phyloP scores from a whole-genome alignment of 371 early-diverging fungal genomes.

The Mucor mucedo region DNA sequence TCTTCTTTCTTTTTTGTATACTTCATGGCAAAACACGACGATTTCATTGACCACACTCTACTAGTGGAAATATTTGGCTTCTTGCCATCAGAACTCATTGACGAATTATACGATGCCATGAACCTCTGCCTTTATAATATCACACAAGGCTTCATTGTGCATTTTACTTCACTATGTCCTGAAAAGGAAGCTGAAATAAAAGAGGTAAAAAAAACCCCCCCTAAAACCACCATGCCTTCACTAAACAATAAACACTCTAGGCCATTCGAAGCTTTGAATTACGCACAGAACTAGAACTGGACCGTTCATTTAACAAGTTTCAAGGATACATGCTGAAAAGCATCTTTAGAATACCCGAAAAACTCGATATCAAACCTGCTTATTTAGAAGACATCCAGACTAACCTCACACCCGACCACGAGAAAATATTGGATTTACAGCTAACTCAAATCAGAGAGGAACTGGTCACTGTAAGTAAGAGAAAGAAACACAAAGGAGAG shows the following conservation, averaged over 20 bases:
- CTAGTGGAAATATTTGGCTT: constrained; percentile 16
- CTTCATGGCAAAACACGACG: too few relatives aligned
- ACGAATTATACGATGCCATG: constrained; percentile 10
- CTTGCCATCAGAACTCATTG: neutral
- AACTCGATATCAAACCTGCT: neutral
- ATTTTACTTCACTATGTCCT: constrained; percentile 2
- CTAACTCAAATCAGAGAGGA: neutral
- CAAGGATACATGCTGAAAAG: neutral
- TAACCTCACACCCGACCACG: neutral
- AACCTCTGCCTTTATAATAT: constrained; percentile 17
- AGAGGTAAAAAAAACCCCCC: constrained; percentile 2
- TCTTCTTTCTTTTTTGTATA: too few relatives aligned
- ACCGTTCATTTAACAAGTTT: neutral
- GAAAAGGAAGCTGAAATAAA: constrained; percentile 11
- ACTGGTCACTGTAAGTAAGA: constrained; percentile 13
- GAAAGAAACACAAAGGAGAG: neutral
- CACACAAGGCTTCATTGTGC: constrained; percentile 15
- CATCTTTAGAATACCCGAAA: constrained; percentile 11
- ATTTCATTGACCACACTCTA: constrained; percentile 6
- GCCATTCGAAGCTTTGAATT: neutral
- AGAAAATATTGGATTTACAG: constrained; percentile 1
- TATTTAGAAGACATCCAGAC: neutral
- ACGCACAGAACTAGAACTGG: neutral
- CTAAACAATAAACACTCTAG: neutral
- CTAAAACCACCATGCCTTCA: neutral